Evolutionary conservation across 2,329 filamentous ascomycete genomes (phyloP).

Genomic region (Colletotrichum trifolii): DNA sequence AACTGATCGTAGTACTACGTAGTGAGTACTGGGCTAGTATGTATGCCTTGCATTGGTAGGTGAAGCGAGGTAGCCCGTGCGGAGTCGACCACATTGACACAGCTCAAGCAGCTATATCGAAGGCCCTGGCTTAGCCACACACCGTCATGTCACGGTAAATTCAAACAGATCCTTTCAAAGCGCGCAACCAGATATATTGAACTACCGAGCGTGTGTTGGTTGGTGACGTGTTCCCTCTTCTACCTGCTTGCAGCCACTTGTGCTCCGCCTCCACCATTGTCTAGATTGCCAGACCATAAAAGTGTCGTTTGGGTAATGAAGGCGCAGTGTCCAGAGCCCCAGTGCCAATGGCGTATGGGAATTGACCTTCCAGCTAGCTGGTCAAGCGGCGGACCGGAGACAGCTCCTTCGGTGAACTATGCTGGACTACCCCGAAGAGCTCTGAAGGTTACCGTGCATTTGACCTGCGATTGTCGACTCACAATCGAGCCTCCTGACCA

Average conservation of each 20-base stretch:
- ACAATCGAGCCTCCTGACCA: background rate
- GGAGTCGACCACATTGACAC: no score
- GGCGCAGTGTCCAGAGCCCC: conserved; percentile 31
- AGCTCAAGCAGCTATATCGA: no score
- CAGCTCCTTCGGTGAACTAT: background rate
- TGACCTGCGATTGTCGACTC: background rate
- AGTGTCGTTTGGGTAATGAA: conserved; percentile 16
- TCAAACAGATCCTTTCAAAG: background rate
- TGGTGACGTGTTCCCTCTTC: conserved; percentile 4
- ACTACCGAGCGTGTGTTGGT: conserved; percentile 33
- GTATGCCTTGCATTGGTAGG: no score
- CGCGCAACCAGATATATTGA: conserved; percentile 28
- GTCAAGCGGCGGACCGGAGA: background rate
- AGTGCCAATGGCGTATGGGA: conserved; percentile 4
- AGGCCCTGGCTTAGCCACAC: background rate
- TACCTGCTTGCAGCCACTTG: conserved; percentile 22
- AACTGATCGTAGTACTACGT: no score
- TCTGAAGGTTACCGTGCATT: conserved; percentile 9
- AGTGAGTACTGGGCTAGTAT: no score
- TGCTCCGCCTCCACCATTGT: conserved; percentile 34
- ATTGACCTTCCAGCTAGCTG: background rate
- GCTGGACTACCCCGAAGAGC: conserved; percentile 14
- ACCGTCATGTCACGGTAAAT: background rate
- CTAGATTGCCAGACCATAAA: conserved; percentile 16
- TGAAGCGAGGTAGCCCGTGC: no score